Evolutionary conservation across 495 filamentous ascomycete species (phyloP).

Genomic region (Aspergillus steynii): DNA sequence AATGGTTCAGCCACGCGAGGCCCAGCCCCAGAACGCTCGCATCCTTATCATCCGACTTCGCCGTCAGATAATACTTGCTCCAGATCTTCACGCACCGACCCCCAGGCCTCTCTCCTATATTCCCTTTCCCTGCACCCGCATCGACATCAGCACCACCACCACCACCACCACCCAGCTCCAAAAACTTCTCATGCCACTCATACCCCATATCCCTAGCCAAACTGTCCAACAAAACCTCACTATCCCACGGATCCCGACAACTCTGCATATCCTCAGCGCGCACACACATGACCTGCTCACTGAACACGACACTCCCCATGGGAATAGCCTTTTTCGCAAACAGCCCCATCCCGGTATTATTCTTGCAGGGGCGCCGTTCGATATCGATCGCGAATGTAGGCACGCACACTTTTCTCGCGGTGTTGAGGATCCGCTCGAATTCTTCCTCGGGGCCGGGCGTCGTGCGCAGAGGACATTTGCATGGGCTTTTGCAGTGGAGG

Average conservation of each 20-base stretch:
- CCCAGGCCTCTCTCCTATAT: background rate
- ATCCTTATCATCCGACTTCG: background rate
- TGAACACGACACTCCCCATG: constrained; percentile 13
- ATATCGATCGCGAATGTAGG: constrained; percentile 1
- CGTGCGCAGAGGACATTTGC: background rate
- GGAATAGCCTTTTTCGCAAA: constrained; percentile 12
- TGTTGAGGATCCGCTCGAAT: background rate
- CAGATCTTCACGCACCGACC: constrained; percentile 8
- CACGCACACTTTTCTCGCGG: background rate
- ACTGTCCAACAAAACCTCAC: background rate
- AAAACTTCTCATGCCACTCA: constrained; percentile 15
- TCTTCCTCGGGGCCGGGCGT: background rate
- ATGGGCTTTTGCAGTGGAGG: background rate
- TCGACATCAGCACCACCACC: background rate
- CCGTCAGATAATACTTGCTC: constrained; percentile 11
- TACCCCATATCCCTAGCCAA: constrained; percentile 15
- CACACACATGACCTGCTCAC: constrained; percentile 5
- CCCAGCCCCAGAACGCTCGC: constrained; percentile 17
- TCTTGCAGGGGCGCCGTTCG: constrained; percentile 6
- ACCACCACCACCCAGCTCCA: background rate
- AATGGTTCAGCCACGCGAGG: constrained; percentile 21
- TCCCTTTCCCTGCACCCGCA: background rate
- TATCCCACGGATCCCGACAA: background rate
- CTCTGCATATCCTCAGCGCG: constrained; percentile 1
- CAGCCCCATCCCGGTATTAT: constrained; percentile 8